Conservation (phyloP, 2,329 filamentous ascomycete species). For the Ascomycota sp. region DNA sequence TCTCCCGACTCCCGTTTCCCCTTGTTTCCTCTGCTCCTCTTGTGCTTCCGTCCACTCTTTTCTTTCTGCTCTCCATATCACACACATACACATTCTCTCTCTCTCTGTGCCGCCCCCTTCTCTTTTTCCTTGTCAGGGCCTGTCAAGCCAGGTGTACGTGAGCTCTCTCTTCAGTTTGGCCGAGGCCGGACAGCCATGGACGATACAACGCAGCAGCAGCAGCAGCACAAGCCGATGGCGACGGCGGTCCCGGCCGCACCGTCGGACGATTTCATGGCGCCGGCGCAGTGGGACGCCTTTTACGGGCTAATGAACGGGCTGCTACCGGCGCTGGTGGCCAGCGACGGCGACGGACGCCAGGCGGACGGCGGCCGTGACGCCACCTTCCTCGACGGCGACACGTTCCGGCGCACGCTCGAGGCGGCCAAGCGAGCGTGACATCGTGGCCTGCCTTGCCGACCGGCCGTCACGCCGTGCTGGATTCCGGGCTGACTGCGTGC, state of each 20-base stretch:
- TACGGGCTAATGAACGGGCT: constrained; percentile 35
- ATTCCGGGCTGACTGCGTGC: constrained; percentile 29
- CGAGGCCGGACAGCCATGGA: no score
- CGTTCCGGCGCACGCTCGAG: constrained; percentile 26
- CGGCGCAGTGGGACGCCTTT: constrained; percentile 32
- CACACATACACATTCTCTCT: no score
- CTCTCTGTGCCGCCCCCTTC: no score
- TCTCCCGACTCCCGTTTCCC: no score
- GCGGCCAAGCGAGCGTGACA: constrained; percentile 16
- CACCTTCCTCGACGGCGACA: constrained; percentile 22
- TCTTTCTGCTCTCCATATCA: no score
- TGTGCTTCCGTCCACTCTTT: no score
- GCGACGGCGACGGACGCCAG: constrained; percentile 9
- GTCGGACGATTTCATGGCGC: constrained; percentile 18
- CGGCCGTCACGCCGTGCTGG: constrained; percentile 27
- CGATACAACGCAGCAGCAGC: neutral
- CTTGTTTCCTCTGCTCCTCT: no score
- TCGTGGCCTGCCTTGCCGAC: constrained; percentile 32
- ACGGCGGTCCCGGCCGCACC: constrained; percentile 9
- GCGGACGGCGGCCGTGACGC: constrained; percentile 16
- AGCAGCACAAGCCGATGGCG: constrained; percentile 1
- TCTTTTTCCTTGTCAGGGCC: no score
- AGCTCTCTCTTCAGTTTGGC: no score
- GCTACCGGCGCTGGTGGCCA: constrained; percentile 34
- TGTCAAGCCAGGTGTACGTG: no score